These are phyloP conservation scores for Nicotiana knightiana DNA, from an alignment of 257 asterid genomes.

Conservation along the genomic window DNA sequence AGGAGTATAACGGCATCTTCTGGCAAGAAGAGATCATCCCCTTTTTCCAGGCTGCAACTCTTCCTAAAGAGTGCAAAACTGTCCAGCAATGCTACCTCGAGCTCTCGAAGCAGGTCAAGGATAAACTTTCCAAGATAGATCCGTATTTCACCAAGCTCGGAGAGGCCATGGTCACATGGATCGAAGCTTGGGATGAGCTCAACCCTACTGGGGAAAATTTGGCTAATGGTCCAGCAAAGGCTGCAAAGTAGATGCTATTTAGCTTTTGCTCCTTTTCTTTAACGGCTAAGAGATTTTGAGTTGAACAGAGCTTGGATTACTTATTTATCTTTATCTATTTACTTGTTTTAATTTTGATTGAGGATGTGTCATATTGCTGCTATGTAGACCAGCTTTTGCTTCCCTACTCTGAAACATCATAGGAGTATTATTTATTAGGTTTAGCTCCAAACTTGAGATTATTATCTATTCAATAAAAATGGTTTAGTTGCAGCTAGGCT, in stretches of 20 bases:
- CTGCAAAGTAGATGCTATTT: constrained; percentile 25
- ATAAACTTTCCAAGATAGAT: constrained; percentile 40
- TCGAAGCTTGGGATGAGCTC: constrained; percentile 88
- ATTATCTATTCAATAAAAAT: neutral
- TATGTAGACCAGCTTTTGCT: neutral
- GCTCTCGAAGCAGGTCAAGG: constrained; percentile 63
- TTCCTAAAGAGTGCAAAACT: constrained; percentile 54
- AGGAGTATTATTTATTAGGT: neutral
- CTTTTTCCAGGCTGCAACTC: constrained; percentile 47
- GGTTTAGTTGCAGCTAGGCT: neutral
- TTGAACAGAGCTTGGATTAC: neutral
- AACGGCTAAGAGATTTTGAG: neutral
- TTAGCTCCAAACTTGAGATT: constrained; percentile 1
- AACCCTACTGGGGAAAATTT: constrained; percentile 43
- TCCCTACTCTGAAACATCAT: neutral
- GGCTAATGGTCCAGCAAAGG: constrained; percentile 27
- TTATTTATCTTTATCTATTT: neutral
- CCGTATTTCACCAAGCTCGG: constrained; percentile 67
- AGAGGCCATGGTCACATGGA: constrained; percentile 84
- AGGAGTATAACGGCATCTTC: constrained; percentile 75
- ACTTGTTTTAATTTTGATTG: neutral
- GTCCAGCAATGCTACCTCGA: constrained; percentile 70
- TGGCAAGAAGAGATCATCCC: constrained; percentile 84
- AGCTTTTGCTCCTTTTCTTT: neutral
- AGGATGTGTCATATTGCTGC: neutral